A percentile compares a stretch with the other conserved stretches of the same genome.
Evolutionary conservation across 1,139 yeast species (phyloP).

Genomic region (Zhuliangozyma blackwelliae): DNA sequence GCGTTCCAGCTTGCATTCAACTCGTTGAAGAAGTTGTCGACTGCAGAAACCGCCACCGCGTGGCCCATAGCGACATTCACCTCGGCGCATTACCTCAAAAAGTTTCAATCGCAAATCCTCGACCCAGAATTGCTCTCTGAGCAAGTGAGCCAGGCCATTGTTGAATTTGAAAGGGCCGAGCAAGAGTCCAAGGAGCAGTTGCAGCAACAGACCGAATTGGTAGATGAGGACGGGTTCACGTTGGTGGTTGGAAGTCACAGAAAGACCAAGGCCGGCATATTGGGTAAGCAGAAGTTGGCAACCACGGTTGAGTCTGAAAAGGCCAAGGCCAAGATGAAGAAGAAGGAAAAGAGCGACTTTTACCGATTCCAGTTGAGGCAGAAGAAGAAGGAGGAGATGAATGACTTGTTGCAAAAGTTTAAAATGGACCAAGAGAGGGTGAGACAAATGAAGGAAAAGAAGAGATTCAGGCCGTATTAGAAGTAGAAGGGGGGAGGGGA

Average conservation of each 20-base stretch:
- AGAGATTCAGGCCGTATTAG: constrained; percentile 79
- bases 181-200: constrained; percentile 58
- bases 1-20: constrained; percentile 65
- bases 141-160: constrained; percentile 56
- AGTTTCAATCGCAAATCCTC: constrained; percentile 30
- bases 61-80: constrained; percentile 33
- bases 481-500: neutral
- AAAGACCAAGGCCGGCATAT: constrained; percentile 66
- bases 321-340: constrained; percentile 54
- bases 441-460: constrained; percentile 69
- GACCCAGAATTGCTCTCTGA: constrained; percentile 45
- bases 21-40: constrained; percentile 50
- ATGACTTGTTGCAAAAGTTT: constrained; percentile 75
- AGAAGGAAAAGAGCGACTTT: constrained; percentile 85
- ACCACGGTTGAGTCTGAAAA: constrained; percentile 40
- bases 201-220: constrained; percentile 51
- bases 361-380: constrained; percentile 96
- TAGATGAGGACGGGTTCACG: constrained; percentile 93
- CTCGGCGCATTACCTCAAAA: constrained; percentile 25
- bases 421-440: constrained; percentile 89
- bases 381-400: constrained; percentile 88
- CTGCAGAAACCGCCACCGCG: constrained; percentile 16
- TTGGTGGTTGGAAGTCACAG: constrained; percentile 83
- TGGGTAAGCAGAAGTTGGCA: constrained; percentile 52
- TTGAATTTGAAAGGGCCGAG: constrained; percentile 70